Evolutionary conservation across 2,329 filamentous ascomycete genomes (phyloP).

Genomic region (Aspergillus floridensis): DNA sequence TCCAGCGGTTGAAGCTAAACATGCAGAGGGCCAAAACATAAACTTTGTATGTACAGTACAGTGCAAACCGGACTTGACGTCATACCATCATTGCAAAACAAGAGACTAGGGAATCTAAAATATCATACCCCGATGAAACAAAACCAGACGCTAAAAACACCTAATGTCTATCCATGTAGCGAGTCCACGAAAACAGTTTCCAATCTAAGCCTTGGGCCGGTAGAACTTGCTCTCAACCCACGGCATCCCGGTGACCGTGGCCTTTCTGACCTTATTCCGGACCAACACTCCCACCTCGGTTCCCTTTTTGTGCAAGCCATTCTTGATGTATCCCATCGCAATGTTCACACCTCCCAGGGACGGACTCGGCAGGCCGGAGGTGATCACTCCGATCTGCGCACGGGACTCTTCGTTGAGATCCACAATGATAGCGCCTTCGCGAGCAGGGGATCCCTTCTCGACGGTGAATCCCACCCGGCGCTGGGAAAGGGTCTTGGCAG

Average conservation of each 20-base stretch:
- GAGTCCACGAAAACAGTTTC: background rate
- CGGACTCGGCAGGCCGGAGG: slow-evolving; percentile 86
- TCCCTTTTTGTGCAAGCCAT: slow-evolving; percentile 77
- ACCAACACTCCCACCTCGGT: slow-evolving; percentile 78
- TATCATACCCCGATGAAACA: background rate
- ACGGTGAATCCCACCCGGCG: slow-evolving; percentile 79
- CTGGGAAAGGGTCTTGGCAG: slow-evolving; percentile 60
- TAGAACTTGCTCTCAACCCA: slow-evolving; percentile 80
- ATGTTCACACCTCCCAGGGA: slow-evolving; percentile 80
- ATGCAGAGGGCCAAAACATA: background rate
- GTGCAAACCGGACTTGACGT: background rate
- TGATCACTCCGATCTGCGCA: slow-evolving; percentile 72
- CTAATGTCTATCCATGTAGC: background rate
- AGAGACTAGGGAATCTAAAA: background rate
- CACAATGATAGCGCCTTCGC: slow-evolving; percentile 82
- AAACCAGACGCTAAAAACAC: background rate
- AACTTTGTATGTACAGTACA: background rate
- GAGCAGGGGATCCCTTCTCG: slow-evolving; percentile 75
- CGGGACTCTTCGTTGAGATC: slow-evolving; percentile 53
- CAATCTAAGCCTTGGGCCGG: slow-evolving; percentile 27
- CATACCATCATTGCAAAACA: background rate
- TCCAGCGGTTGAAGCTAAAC: background rate
- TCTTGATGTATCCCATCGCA: slow-evolving; percentile 88
- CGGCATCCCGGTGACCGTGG: slow-evolving; percentile 80
- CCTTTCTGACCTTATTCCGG: slow-evolving; percentile 71